phyloP scores from a whole-genome alignment of 495 filamentous ascomycete genomes.

The Hypoxylon trugodes region DNA sequence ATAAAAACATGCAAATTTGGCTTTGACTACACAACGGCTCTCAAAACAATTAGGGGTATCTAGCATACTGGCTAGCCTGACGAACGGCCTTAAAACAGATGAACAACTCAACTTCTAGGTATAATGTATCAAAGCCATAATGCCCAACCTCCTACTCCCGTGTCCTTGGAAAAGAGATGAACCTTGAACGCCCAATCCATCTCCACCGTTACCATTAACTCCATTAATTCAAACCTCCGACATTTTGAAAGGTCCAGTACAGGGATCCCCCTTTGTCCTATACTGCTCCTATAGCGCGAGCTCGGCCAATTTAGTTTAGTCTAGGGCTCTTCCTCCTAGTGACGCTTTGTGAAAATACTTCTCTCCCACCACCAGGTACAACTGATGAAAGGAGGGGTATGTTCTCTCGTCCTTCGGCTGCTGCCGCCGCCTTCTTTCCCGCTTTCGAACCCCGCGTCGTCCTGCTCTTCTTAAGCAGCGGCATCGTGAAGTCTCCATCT shows the following conservation, averaged over 20 bases:
- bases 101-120: background rate
- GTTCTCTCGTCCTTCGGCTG: conserved; percentile 68
- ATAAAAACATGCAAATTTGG: conserved; percentile 2
- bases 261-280: background rate
- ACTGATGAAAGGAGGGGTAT: conserved; percentile 52
- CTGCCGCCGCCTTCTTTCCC: conserved; percentile 53
- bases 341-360: conserved; percentile 50
- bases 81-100: conserved; percentile 2
- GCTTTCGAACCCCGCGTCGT: conserved; percentile 53
- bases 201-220: background rate
- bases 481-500: conserved; percentile 53
- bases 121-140: background rate
- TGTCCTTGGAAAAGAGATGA: conserved; percentile 5
- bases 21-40: background rate
- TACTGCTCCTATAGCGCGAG: background rate
- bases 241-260: background rate
- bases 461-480: conserved; percentile 62
- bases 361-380: conserved; percentile 43
- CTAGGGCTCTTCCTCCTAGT: conserved; percentile 63
- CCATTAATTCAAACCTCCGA: conserved; percentile 5
- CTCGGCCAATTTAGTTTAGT: conserved; percentile 41
- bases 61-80: conserved; percentile 19
- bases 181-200: conserved; percentile 4
- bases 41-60: conserved; percentile 31
- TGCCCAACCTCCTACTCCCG: conserved; percentile 1